phyloP scores from a whole-genome alignment of 2,329 filamentous ascomycete species.

The Sclerotinia spermophila region DNA sequence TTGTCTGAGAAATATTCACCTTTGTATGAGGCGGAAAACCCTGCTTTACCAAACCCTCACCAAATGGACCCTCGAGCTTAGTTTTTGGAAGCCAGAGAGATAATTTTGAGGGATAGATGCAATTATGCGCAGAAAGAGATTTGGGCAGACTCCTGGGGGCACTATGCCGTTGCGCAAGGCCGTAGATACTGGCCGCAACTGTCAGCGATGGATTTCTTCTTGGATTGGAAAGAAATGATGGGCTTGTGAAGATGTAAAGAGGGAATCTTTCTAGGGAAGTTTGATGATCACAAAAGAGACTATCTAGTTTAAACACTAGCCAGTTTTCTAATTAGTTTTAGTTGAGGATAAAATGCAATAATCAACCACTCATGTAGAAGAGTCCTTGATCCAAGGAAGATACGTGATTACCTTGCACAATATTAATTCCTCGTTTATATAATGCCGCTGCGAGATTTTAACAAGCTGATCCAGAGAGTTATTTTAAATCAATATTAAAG shows the following conservation, averaged over 20 bases:
- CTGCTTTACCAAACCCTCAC: not conserved
- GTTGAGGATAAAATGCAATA: not conserved
- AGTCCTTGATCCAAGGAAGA: not conserved
- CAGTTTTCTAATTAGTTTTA: not conserved
- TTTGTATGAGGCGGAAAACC: accelerated
- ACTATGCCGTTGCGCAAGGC: not conserved
- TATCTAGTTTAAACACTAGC: not conserved
- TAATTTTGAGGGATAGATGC: not conserved
- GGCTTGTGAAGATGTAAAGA: too few relatives aligned
- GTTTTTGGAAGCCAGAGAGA: not conserved
- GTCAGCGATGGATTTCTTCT: not conserved
- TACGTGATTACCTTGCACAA: too few relatives aligned
- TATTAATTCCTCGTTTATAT: too few relatives aligned
- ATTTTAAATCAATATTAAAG: not conserved
- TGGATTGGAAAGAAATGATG: not conserved
- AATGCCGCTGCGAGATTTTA: not conserved
- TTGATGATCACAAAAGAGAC: not conserved
- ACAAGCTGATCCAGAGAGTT: not conserved
- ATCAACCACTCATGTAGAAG: not conserved
- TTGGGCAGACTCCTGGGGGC: not conserved
- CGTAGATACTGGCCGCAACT: not conserved
- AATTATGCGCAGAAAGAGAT: accelerated
- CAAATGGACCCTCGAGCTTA: not conserved
- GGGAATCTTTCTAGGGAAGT: too few relatives aligned
- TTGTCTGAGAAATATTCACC: not conserved